These are phyloP conservation scores for Populus hybrid DNA, from an alignment of 441 rosid genomes.

Conservation along the genomic window DNA sequence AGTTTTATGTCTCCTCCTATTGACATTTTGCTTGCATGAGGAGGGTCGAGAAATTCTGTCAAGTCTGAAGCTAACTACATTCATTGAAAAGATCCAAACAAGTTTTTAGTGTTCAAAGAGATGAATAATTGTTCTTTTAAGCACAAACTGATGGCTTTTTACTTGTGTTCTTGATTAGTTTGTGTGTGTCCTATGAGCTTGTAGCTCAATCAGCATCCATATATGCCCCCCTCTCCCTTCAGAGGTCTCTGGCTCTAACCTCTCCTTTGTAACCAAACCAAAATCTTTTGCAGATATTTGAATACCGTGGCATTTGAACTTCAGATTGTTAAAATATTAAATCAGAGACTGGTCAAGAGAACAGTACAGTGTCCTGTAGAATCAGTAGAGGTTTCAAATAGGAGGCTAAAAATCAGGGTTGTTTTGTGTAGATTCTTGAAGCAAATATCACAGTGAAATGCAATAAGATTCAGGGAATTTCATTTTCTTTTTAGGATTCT, in stretches of 20 bases:
- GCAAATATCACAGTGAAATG: too few relatives aligned
- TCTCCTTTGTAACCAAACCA: not conserved
- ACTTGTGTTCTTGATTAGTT: not conserved
- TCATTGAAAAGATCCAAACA: not conserved
- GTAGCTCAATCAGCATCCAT: not conserved
- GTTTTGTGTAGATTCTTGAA: too few relatives aligned
- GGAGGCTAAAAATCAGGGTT: not conserved
- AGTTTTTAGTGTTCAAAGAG: not conserved
- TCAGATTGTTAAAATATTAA: not conserved
- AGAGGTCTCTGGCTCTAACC: not conserved
- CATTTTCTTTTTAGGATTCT: too few relatives aligned
- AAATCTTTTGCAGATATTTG: not conserved
- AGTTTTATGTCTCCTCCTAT: not conserved
- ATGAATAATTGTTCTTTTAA: not conserved
- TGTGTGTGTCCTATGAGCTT: not conserved
- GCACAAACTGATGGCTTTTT: not conserved
- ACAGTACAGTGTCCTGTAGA: not conserved
- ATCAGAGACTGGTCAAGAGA: not conserved
- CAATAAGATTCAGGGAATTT: too few relatives aligned
- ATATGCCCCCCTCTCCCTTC: not conserved
- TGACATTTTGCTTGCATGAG: not conserved
- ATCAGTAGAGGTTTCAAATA: not conserved
- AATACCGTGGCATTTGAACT: not conserved
- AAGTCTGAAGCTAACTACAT: not conserved
- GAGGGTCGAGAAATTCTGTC: not conserved